phyloP scores from a whole-genome alignment of 495 filamentous ascomycete genomes.

The Aspergillus sclerotioniger region DNA sequence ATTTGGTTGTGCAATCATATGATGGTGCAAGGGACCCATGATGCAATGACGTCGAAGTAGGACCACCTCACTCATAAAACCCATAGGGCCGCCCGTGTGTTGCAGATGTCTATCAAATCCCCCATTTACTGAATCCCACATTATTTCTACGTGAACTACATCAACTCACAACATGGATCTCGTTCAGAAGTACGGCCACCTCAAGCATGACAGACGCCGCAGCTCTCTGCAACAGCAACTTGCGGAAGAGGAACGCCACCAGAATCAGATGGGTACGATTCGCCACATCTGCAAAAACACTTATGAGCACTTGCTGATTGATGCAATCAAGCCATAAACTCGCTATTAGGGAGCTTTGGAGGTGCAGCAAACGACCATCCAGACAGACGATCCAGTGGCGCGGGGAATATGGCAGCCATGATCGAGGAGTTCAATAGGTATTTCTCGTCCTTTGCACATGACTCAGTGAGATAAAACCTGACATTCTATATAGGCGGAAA shows the following conservation, averaged over 20 bases:
- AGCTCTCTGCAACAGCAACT: constrained; percentile 5
- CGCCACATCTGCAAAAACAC: neutral
- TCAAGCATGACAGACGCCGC: constrained; percentile 3
- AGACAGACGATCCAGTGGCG: constrained; percentile 13
- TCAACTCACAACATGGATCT: constrained; percentile 8
- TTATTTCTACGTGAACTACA: neutral
- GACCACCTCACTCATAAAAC: neutral
- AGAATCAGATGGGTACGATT: neutral
- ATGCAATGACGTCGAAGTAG: neutral
- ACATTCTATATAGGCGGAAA: neutral
- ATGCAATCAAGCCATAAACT: constrained; percentile 1
- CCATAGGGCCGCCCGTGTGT: neutral
- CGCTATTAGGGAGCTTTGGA: constrained; percentile 8
- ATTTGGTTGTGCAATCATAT: neutral
- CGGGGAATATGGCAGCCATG: constrained; percentile 8
- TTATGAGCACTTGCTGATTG: neutral
- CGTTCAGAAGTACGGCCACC: constrained; percentile 14
- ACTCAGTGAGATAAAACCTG: neutral
- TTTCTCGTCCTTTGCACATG: neutral
- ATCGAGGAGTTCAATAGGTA: constrained; percentile 9
- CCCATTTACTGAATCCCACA: neutral
- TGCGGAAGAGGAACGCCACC: neutral
- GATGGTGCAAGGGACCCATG: neutral
- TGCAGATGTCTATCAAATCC: neutral
- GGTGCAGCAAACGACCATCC: constrained; percentile 11